Evolutionary conservation across 2,329 filamentous ascomycete genomes (phyloP).

Genomic region (Dryadomyces quercus-mongolicae): DNA sequence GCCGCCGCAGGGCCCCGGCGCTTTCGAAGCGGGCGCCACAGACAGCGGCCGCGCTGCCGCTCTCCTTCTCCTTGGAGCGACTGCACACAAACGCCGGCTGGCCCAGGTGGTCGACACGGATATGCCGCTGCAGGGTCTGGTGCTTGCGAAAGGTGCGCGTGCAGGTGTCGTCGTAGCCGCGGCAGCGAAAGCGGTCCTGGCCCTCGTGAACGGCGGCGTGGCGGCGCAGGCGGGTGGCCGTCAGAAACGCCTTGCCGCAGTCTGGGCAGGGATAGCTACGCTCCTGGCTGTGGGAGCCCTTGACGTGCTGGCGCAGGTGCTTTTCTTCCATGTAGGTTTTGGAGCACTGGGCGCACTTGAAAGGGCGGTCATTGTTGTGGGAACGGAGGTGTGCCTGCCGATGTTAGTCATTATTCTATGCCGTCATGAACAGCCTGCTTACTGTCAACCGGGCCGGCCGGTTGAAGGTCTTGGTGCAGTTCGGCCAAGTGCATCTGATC

Average conservation of each 20-base stretch:
- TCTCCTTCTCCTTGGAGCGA: constrained; percentile 25
- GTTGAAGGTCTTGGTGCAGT: constrained; percentile 76
- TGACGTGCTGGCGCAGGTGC: constrained; percentile 75
- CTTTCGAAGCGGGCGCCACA: constrained; percentile 66
- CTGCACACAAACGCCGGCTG: constrained; percentile 61
- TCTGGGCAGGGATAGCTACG: constrained; percentile 60
- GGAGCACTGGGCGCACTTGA: constrained; percentile 61
- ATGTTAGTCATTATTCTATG: background rate
- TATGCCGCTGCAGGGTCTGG: constrained; percentile 72
- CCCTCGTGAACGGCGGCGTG: constrained; percentile 71
- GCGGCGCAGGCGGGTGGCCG: constrained; percentile 61
- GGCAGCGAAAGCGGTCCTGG: constrained; percentile 63
- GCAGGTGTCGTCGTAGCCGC: constrained; percentile 55
- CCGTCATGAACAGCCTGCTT: background rate
- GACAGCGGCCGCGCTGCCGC: constrained; percentile 4
- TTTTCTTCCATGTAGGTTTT: constrained; percentile 82
- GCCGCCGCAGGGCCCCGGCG: constrained; percentile 56
- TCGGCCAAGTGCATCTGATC: constrained; percentile 60
- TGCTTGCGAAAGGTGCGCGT: constrained; percentile 75
- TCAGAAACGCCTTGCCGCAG: constrained; percentile 74
- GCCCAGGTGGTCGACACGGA: constrained; percentile 63
- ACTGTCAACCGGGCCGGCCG: constrained; percentile 62
- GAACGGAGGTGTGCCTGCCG: constrained; percentile 58
- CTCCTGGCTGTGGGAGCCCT: constrained; percentile 64
- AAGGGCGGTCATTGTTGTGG: constrained; percentile 76